Conservation (phyloP, 2,329 filamentous ascomycete genomes). For the Xylaria hypoxylon region DNA sequence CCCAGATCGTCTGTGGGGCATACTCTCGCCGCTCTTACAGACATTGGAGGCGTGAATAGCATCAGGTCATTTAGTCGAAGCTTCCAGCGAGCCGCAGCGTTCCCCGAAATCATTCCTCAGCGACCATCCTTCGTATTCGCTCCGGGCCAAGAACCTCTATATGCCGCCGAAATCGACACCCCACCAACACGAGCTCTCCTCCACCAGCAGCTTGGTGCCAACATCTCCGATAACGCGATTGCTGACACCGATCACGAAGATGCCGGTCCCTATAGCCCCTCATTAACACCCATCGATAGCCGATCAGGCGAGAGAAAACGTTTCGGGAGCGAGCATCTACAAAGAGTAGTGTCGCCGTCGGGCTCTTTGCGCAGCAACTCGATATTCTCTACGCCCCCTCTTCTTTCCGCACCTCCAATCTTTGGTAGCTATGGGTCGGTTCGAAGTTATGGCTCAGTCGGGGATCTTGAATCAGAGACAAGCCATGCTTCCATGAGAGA, state of each 20-base stretch:
- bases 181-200: slow-evolving; percentile 59
- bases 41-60: slow-evolving; percentile 91
- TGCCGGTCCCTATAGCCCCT: slow-evolving; percentile 38
- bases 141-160: slow-evolving; percentile 64
- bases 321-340: slow-evolving; percentile 57
- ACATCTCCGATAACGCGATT: slow-evolving; percentile 46
- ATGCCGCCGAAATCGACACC: slow-evolving; percentile 54
- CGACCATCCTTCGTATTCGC: slow-evolving; percentile 78
- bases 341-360: slow-evolving; percentile 46
- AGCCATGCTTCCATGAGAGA: slow-evolving; percentile 62
- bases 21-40: slow-evolving; percentile 67
- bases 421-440: slow-evolving; percentile 76
- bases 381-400: slow-evolving; percentile 69
- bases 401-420: slow-evolving; percentile 75
- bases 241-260: slow-evolving; percentile 47
- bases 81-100: slow-evolving; percentile 90
- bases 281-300: slow-evolving; percentile 37
- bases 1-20: slow-evolving; percentile 70
- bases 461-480: slow-evolving; percentile 59
- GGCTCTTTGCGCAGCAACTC: slow-evolving; percentile 55
- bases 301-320: slow-evolving; percentile 58
- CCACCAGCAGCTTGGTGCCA: slow-evolving; percentile 63
- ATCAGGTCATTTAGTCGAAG: slow-evolving; percentile 93
- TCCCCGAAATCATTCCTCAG: slow-evolving; percentile 86
- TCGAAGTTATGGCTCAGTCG: slow-evolving; percentile 66